Percentiles rank a stretch among this genome's conserved stretches.
phyloP scores from a whole-genome alignment of 2,329 filamentous ascomycete species.

The Ophiostoma fasciatum region DNA sequence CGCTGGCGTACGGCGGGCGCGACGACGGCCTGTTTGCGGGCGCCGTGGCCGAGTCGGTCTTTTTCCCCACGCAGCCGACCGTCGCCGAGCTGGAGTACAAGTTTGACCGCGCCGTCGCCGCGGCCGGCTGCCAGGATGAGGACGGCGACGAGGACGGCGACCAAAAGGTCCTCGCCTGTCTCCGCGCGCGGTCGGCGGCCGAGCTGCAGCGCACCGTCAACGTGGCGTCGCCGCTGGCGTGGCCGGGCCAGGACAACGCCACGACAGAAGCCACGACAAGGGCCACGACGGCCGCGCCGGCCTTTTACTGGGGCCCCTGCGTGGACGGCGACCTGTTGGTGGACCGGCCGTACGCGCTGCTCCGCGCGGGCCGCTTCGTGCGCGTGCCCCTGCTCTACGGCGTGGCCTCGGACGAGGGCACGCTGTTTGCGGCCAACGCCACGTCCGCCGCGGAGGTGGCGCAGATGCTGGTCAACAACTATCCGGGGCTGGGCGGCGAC shows the following conservation, averaged over 20 bases:
- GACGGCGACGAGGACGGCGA: constrained; percentile 3
- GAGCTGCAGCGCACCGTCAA: constrained; percentile 29
- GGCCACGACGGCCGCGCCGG: constrained; percentile 9
- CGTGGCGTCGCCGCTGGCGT: constrained; percentile 24
- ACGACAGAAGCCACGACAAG: too few relatives aligned
- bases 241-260: constrained; percentile 13
- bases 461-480: constrained; percentile 31
- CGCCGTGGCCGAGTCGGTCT: constrained; percentile 31
- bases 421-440: constrained; percentile 27
- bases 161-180: constrained; percentile 21
- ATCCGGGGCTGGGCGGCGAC: constrained; percentile 18
- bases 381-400: constrained; percentile 31
- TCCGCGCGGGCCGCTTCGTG: constrained; percentile 24
- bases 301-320: constrained; percentile 36
- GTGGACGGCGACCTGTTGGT: constrained; percentile 31
- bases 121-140: constrained; percentile 20
- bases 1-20: constrained; percentile 27
- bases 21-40: constrained; percentile 31
- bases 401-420: constrained; percentile 31
- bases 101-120: constrained; percentile 8
- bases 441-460: constrained; percentile 19
- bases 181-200: constrained; percentile 22
- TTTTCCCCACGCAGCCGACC: constrained; percentile 31
- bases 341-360: constrained; percentile 27
- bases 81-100: constrained; percentile 22